phyloP scores from a whole-genome alignment of 495 filamentous ascomycete species.

The Podospora sp. region DNA sequence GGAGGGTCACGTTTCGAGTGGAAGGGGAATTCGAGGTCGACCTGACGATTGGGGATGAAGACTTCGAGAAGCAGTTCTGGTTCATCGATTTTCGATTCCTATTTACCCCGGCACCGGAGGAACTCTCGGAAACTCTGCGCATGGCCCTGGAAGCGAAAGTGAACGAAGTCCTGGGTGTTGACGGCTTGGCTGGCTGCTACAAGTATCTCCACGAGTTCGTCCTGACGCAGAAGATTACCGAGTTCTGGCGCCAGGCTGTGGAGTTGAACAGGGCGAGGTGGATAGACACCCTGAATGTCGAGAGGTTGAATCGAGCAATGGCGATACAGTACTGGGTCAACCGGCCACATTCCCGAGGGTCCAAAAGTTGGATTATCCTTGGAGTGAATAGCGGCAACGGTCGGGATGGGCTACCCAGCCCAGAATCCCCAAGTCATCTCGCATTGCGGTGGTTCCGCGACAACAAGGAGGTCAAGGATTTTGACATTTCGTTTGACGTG shows the following conservation, averaged over 20 bases:
- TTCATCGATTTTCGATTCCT: constrained; percentile 89
- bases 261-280: constrained; percentile 69
- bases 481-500: constrained; percentile 65
- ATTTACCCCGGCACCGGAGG: constrained; percentile 67
- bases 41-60: constrained; percentile 81
- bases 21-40: constrained; percentile 89
- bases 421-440: constrained; percentile 52
- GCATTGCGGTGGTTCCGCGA: constrained; percentile 84
- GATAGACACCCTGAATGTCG: constrained; percentile 72
- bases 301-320: constrained; percentile 74
- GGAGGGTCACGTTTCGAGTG: constrained; percentile 83
- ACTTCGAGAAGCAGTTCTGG: constrained; percentile 77
- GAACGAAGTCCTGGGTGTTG: constrained; percentile 65
- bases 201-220: constrained; percentile 81
- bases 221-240: constrained; percentile 82
- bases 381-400: constrained; percentile 68
- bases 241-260: constrained; percentile 73
- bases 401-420: constrained; percentile 35
- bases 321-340: constrained; percentile 88
- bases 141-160: constrained; percentile 66
- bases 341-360: constrained; percentile 52
- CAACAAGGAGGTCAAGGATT: constrained; percentile 68
- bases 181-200: constrained; percentile 77
- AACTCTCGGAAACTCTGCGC: constrained; percentile 61
- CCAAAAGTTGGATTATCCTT: constrained; percentile 90